Evolutionary conservation across 2,329 filamentous ascomycete genomes (phyloP).

Genomic region (Aureobasidium sp.): DNA sequence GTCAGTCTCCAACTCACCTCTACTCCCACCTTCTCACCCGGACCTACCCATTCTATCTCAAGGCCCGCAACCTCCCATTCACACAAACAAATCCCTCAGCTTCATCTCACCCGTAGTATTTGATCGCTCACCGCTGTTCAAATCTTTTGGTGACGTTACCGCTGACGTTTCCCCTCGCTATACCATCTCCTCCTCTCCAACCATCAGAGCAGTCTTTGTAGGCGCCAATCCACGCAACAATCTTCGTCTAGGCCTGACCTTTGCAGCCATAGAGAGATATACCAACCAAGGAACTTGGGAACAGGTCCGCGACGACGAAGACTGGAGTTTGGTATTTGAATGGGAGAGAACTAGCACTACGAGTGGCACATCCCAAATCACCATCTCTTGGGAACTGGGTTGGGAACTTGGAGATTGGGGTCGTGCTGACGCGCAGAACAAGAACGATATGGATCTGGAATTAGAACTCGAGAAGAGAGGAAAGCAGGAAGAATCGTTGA

Average conservation of each 20-base stretch:
- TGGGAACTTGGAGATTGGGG: slow-evolving; percentile 41
- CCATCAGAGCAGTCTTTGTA: slow-evolving; percentile 64
- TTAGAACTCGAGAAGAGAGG: slow-evolving; percentile 22
- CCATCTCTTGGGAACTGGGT: slow-evolving; percentile 68
- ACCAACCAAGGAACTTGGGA: slow-evolving; percentile 49
- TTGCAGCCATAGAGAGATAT: slow-evolving; percentile 64
- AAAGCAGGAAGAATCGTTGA: slow-evolving; percentile 16
- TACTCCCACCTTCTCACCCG: slow-evolving; percentile 27
- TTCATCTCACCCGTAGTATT: slow-evolving; percentile 76
- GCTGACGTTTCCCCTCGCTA: slow-evolving; percentile 46
- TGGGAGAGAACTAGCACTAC: slow-evolving; percentile 69
- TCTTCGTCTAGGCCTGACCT: slow-evolving; percentile 70
- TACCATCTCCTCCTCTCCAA: slow-evolving; percentile 52
- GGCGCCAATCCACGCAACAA: slow-evolving; percentile 89
- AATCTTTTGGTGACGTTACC: slow-evolving; percentile 62
- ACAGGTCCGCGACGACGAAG: slow-evolving; percentile 62
- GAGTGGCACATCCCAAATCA: slow-evolving; percentile 70
- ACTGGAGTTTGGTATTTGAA: slow-evolving; percentile 76
- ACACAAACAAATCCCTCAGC: slow-evolving; percentile 64
- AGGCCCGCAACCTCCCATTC: slow-evolving; percentile 68
- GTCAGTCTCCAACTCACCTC: slow-evolving; percentile 25
- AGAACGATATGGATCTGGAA: slow-evolving; percentile 19
- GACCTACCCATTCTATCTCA: slow-evolving; percentile 29
- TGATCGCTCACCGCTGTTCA: slow-evolving; percentile 60
- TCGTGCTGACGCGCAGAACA: not conserved